Evolutionary conservation across 1,139 yeast genomes (phyloP).

Genomic region (Pneumocystis jirovecii): DNA sequence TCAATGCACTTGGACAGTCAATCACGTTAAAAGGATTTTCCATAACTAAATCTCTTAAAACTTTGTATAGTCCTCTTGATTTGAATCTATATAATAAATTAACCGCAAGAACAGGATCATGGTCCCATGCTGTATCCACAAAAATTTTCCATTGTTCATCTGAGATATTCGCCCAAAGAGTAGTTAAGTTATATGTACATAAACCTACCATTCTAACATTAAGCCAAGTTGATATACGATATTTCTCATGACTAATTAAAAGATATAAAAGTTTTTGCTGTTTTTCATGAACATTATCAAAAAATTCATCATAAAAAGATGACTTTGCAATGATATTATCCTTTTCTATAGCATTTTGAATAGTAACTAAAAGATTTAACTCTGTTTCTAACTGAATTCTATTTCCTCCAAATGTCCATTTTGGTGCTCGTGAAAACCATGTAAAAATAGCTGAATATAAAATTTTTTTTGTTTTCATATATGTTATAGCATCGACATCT

Average conservation of each 20-base stretch:
- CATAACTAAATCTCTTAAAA: constrained; percentile 35
- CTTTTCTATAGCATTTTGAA: constrained; percentile 27
- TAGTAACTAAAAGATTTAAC: constrained; percentile 39
- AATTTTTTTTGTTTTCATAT: background rate
- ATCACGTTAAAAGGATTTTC: constrained; percentile 49
- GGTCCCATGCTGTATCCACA: constrained; percentile 41
- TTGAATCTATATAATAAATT: constrained; percentile 50
- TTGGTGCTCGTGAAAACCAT: constrained; percentile 56
- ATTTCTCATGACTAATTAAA: constrained; percentile 63
- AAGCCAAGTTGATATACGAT: constrained; percentile 64
- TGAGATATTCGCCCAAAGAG: background rate
- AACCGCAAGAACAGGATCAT: constrained; percentile 63
- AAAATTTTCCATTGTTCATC: constrained; percentile 14
- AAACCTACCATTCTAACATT: constrained; percentile 30
- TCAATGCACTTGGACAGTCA: constrained; percentile 49
- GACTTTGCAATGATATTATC: constrained; percentile 19
- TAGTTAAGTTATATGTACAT: background rate
- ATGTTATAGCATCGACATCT: background rate
- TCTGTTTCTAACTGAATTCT: constrained; percentile 58
- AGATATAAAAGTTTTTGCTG: constrained; percentile 41
- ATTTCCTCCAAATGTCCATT: constrained; percentile 79
- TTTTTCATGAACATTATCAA: constrained; percentile 14
- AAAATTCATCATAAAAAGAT: background rate
- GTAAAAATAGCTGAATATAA: constrained; percentile 41
- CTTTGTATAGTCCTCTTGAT: constrained; percentile 24